Base-by-base conservation (phyloP, 768 basidiomycete genomes). In the Boletus edulis region DNA sequence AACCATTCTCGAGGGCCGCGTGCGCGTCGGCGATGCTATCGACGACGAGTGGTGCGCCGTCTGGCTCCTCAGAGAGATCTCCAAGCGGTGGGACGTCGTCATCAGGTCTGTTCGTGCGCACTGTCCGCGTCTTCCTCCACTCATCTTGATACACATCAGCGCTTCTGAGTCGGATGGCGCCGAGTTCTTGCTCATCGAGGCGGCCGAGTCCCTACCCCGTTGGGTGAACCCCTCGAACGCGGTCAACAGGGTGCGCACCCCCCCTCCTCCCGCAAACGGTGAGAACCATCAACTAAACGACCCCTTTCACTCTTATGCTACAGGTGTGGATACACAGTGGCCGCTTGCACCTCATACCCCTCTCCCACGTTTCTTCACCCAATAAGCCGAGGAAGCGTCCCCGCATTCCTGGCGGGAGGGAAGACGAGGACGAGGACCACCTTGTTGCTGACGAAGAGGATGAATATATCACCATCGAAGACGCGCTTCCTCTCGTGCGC, bases 1-100 rank as follows among this genome's bases (percentile, higher is more conserved):
- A n/a, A 86, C 81, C 74, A 74, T 85, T 40, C 72, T 98, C 2
- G 86, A 93, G 65, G 94, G 95, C 10, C 75, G 78, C 43, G 91
- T 95, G 86, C 78, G 94, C 43, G 90, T 98, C 22, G 96, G 97
- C 3, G 97, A 99, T 72, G 90, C 86, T 49, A 81, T 98, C n/a
- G 95, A 99, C 70, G 97, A 99, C 64, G 97, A 99, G 72, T 99
- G 97, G 97, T 87, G 86, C 67, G 79, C 82, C 14, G 94, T 98
- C 17, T 98, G 92, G 91, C 75, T 98, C 45, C 74, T 98, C 54
- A 81, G 78, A 62, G 81, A 91, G 70, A 77, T 96, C 54, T 88
- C 85, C 57, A 73, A 77, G 39, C 83, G 82, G 57, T 95, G 89
- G 88, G 88, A 94, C 60, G 70, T 94, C 37, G 83, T 81, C 11